Conservation (phyloP, 169 alveolate species). For the Plasmodium vinckei region DNA sequence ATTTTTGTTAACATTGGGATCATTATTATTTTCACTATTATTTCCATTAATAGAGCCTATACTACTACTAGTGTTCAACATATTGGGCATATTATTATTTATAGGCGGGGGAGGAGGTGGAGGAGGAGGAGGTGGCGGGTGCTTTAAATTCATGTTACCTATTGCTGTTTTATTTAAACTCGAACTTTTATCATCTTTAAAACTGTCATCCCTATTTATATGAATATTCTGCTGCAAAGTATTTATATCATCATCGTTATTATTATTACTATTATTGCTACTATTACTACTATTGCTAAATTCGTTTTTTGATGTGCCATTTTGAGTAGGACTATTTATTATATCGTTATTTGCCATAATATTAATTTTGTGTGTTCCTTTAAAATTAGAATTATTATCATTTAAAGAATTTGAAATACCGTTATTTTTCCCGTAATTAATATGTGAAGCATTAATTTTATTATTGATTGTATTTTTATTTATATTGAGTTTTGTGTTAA, state of each 20-base stretch:
- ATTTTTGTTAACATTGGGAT: background rate
- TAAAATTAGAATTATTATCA: conserved; percentile 2
- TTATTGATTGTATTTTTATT: conserved; percentile 18
- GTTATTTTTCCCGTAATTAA: conserved; percentile 15
- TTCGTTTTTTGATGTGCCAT: conserved; percentile 17
- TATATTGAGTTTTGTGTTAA: conserved; percentile 3
- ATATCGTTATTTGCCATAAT: background rate
- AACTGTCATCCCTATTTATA: conserved; percentile 10
- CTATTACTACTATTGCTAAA: background rate
- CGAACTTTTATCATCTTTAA: conserved; percentile 29
- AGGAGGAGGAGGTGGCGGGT: conserved; percentile 33
- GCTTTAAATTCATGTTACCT: conserved; percentile 13
- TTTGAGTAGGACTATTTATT: conserved; percentile 15
- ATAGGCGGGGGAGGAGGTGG: conserved; percentile 48
- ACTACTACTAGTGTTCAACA: conserved; percentile 5
- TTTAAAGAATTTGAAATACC: background rate
- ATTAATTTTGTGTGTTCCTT: conserved; percentile 20
- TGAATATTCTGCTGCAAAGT: conserved; percentile 27
- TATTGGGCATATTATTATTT: background rate
- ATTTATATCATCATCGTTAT: conserved; percentile 18
- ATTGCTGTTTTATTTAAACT: conserved; percentile 19
- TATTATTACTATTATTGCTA: conserved; percentile 5
- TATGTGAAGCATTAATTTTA: conserved; percentile 10
- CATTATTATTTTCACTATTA: background rate
- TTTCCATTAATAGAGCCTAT: too few relatives aligned